Conservation (phyloP, 345 rosid species). For the Moricandia arvensis region DNA sequence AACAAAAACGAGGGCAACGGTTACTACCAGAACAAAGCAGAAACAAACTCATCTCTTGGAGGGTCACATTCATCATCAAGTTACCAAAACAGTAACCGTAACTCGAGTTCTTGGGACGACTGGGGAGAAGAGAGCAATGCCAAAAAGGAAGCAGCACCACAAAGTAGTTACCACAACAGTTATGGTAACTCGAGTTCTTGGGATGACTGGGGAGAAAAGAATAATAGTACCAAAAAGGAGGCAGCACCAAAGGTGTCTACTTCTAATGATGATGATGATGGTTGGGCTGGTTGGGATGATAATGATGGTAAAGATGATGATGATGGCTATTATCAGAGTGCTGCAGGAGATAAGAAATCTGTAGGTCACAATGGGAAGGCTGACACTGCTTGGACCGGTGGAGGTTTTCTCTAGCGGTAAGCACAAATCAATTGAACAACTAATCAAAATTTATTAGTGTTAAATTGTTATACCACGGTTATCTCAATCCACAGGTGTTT, state of each 20-base stretch:
- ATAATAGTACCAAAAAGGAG: constrained; percentile 45
- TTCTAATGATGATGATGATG: constrained; percentile 62
- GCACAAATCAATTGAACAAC: constrained; percentile 3
- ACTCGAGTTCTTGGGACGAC: constrained; percentile 82
- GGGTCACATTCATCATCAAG: constrained; percentile 55
- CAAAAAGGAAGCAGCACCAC: constrained; percentile 42
- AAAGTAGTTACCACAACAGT: constrained; percentile 42
- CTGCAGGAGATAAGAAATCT: constrained; percentile 50
- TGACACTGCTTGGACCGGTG: constrained; percentile 81
- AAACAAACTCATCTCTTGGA: constrained; percentile 60
- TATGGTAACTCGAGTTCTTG: constrained; percentile 62
- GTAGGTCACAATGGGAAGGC: constrained; percentile 66
- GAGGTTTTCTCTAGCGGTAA: constrained; percentile 75
- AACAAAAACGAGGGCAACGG: constrained; percentile 61
- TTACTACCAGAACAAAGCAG: constrained; percentile 58
- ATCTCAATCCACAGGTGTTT: constrained; percentile 1
- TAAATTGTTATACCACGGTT: not conserved
- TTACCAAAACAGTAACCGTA: constrained; percentile 45
- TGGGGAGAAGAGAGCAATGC: constrained; percentile 63
- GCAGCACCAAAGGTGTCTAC: constrained; percentile 36
- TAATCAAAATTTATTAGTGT: not conserved
- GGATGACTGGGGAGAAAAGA: constrained; percentile 88
- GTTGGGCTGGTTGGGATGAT: constrained; percentile 97
- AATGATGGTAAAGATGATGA: constrained; percentile 81
- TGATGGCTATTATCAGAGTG: constrained; percentile 58